Percentiles rank a stretch among this genome's conserved stretches.
These are phyloP conservation scores for Suzukiozyma palmioleophila DNA, from an alignment of 1,139 yeast species.

Conservation along the genomic window DNA sequence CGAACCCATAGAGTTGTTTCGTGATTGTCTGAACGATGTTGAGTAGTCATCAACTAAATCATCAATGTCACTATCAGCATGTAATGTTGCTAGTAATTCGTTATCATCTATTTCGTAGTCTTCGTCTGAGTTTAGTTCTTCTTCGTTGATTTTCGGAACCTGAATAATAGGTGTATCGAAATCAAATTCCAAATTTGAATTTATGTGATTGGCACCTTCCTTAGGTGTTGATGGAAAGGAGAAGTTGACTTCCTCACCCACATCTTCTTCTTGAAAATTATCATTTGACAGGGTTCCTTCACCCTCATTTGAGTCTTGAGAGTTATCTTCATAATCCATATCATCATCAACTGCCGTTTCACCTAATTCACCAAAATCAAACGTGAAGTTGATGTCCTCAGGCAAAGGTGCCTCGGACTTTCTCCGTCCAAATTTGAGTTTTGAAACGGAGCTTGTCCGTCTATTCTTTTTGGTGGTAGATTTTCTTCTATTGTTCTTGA, in stretches of 20 bases:
- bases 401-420: constrained; percentile 40
- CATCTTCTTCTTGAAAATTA: constrained; percentile 47
- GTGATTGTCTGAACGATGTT: constrained; percentile 5
- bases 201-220: constrained; percentile 11
- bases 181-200: constrained; percentile 29
- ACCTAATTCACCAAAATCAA: constrained; percentile 45
- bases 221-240: constrained; percentile 8
- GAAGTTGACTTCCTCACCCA: constrained; percentile 57
- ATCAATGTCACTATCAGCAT: constrained; percentile 58
- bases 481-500: constrained; percentile 6
- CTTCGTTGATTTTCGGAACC: constrained; percentile 51
- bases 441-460: constrained; percentile 18
- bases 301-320: constrained; percentile 8
- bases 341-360: constrained; percentile 13
- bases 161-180: constrained; percentile 36
- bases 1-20: constrained; percentile 46
- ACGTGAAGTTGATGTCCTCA: constrained; percentile 51
- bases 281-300: constrained; percentile 10
- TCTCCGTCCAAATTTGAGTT: constrained; percentile 33
- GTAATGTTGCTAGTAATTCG: constrained; percentile 62
- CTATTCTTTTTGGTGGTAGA: constrained; percentile 7
- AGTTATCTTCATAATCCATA: constrained; percentile 18
- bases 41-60: constrained; percentile 26
- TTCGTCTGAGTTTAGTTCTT: constrained; percentile 58
- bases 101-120: constrained; percentile 72